Percentiles rank a stretch among this genome's conserved stretches.
These are phyloP conservation scores for Mycena sanguinolenta DNA, from an alignment of 768 basidiomycete genomes.

Conservation along the genomic window DNA sequence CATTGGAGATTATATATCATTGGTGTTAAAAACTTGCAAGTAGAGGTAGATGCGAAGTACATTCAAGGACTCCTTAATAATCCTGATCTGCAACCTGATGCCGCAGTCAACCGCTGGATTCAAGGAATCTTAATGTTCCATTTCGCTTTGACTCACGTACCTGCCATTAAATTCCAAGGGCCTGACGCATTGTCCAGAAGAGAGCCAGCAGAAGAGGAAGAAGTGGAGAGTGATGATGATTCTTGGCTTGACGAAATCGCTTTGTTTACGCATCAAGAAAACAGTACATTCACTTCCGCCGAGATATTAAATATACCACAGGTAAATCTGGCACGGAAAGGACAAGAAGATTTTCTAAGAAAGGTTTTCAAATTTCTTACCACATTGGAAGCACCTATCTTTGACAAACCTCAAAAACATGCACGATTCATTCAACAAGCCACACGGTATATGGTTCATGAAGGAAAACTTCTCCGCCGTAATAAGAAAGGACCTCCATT, in stretches of 20 bases:
- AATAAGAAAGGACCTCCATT: no score
- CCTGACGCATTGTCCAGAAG: not conserved
- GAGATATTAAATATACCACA: no score
- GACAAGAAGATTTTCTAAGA: not conserved
- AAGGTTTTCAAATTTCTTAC: no score
- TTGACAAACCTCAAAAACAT: no score
- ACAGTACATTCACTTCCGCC: not conserved
- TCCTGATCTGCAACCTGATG: not conserved
- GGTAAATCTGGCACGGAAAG: not conserved
- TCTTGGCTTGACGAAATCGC: slow-evolving; percentile 18
- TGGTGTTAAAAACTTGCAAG: not conserved
- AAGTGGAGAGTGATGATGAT: not conserved
- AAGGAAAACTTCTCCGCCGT: no score
- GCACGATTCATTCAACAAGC: no score
- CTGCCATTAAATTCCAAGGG: not conserved
- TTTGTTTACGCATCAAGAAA: not conserved
- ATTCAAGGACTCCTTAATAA: not conserved
- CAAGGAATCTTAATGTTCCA: not conserved
- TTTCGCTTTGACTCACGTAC: not conserved
- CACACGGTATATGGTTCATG: no score
- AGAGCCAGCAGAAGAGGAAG: not conserved
- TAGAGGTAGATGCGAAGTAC: not conserved
- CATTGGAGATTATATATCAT: not conserved
- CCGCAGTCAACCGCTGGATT: not conserved
- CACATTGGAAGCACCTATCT: no score